Evolutionary conservation across 768 basidiomycete species (phyloP), one percentile per base, ranked within the genome.

Genomic region (Wakefieldia striispora): DNA sequence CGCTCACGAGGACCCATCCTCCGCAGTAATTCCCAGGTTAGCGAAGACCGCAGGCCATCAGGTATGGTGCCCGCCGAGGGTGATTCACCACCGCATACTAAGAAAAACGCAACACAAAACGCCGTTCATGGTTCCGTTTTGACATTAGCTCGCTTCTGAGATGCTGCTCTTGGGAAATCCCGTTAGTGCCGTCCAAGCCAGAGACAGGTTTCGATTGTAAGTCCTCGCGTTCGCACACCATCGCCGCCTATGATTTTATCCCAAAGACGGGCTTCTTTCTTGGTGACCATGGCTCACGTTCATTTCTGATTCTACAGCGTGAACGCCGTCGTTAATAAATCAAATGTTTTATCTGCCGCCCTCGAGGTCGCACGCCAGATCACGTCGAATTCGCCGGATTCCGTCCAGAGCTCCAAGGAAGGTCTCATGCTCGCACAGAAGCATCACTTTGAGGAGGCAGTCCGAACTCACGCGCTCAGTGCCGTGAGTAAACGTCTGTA

Each of bases 341-440:
- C 63, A 31, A 57, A 71, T 0, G 78, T 91, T 2, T 58, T 92
- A 11, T 55, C 78, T 6, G 74, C 81, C 8, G 90, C 91, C 3
- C 65, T 92, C 24, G 68, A 71, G 4, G 65, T 82, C 48, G 90
- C 91, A 3, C 68, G 73, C 45, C 70, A 77, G 46, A 82, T 92
- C 53, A 67, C 68, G 14, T 60, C 62, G 20, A 88, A 87, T 57
- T 90, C 88, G 1, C 91, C 91, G 0, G 91, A 92, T 63, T 75
- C 90, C 0, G 83, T 92, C 1, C 85, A 87, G 56, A 75, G 79
- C 40, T 86, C 88, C 3, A 94, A 92, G 64, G 72, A 75, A n/a
- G 86, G 77, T 1, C 70, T 94, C 9, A 45, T 87, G 14, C 64
- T 86, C 3, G 70, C 78, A 2, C 77, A 83, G 52, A 69, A 73